Evolutionary conservation across 495 filamentous ascomycete genomes (phyloP).

Genomic region (Schizothecium vesticola): DNA sequence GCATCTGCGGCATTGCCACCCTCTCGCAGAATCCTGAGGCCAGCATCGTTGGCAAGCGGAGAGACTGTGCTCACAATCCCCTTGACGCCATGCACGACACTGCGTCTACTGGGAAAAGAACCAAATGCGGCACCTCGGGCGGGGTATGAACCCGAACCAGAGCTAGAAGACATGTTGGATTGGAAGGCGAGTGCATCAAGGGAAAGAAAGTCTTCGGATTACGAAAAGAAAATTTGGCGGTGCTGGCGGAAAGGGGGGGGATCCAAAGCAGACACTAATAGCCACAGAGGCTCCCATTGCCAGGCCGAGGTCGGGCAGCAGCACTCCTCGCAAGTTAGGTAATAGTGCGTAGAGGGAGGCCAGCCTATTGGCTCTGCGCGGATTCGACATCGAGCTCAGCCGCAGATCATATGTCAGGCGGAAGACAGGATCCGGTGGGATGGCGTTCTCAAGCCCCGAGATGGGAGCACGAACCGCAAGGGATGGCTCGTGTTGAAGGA

Average conservation of each 20-base stretch:
- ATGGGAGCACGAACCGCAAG: neutral
- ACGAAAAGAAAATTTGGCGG: neutral
- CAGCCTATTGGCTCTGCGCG: neutral
- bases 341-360: neutral
- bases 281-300: neutral
- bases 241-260: neutral
- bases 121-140: constrained; percentile 46
- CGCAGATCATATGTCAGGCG: neutral
- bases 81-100: constrained; percentile 74
- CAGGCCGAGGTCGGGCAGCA: neutral
- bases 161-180: neutral
- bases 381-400: neutral
- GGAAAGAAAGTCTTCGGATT: neutral
- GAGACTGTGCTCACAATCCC: constrained; percentile 78
- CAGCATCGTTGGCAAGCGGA: constrained; percentile 71
- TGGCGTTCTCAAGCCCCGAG: neutral
- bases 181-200: neutral
- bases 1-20: constrained; percentile 71
- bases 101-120: constrained; percentile 66
- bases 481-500: neutral
- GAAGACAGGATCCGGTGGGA: neutral
- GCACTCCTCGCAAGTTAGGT: neutral
- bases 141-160: constrained; percentile 40
- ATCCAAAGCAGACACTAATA: neutral
- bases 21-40: constrained; percentile 62